Evolutionary conservation across 495 filamentous ascomycete species (phyloP), one percentile per base, ranked within the genome.

Genomic region (Tuber magnatum): DNA sequence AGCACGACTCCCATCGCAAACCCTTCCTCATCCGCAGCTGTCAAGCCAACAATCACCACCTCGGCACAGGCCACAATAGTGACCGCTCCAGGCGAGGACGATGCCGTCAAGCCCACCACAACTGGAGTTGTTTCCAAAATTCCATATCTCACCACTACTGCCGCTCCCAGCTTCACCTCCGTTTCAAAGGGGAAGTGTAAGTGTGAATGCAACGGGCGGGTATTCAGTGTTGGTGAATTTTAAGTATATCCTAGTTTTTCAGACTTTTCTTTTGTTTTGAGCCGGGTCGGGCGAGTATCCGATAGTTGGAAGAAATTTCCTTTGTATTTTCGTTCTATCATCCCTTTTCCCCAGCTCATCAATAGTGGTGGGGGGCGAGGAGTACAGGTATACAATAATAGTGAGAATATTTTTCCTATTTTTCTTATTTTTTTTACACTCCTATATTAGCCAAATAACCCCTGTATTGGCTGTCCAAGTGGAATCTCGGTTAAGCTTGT

Each of bases 161-260:
- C 56, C 56, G 56, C 56, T 65, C 56, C 56, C 12, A 65, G 56
- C 56, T 65, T 18, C 56, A 65, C 56, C 18, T 65, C 56, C 56
- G 3, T 18, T 18, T 65, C 56, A 4, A 65, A 65, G 28, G 56
- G 32, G 28, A 65, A 35, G 56, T 65, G 56, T 8, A 65, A 8
- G 28, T 65, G 56, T 65, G 56, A 65, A 65, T 65, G 56, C 28
- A 65, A 65, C 56, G 56, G 56, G 56, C 56, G 32, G 56, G 56
- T 65, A 65, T 65, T 65, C 28, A 65, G 3, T 12, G 18, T 65
- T 65, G 32, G 32, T 12, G 56, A 65, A 65, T 65, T 35, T 35
- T 65, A 65, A 61, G 28, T 7, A 3, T 35, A 18, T 32, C n/a
- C 28, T 65, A 35, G 12, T 8, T 35, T 65, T 28, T 14, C 1